Conservation (phyloP, 2,329 filamentous ascomycete genomes). For the Blastomyces gilchristii region DNA sequence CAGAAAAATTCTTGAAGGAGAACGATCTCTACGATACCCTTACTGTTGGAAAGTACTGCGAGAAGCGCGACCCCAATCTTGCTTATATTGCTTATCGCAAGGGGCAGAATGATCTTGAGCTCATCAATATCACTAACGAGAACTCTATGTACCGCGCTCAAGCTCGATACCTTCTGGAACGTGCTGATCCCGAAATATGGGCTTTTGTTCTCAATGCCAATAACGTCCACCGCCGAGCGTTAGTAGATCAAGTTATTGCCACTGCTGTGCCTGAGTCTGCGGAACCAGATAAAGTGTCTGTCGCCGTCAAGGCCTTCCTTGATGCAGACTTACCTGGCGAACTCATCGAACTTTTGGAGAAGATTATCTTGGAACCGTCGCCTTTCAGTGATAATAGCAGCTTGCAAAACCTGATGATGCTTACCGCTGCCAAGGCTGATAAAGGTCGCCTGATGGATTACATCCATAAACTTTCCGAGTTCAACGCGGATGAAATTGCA, state of each 20-base stretch:
- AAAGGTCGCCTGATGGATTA: slow-evolving; percentile 93
- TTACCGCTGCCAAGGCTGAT: slow-evolving; percentile 94
- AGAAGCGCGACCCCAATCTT: slow-evolving; percentile 94
- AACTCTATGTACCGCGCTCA: slow-evolving; percentile 99
- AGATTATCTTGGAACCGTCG: slow-evolving; percentile 99
- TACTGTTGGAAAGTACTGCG: slow-evolving; percentile 91
- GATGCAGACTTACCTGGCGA: slow-evolving; percentile 83
- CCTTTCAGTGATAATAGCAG: slow-evolving; percentile 96
- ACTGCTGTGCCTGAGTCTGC: slow-evolving; percentile 88
- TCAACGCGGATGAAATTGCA: slow-evolving; percentile 86
- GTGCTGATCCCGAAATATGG: slow-evolving; percentile 86
- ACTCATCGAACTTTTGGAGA: slow-evolving; percentile 94
- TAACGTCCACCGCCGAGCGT: slow-evolving; percentile 86
- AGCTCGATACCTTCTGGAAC: slow-evolving; percentile 84
- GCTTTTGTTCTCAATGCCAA: slow-evolving; percentile 87
- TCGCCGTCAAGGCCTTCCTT: slow-evolving; percentile 89
- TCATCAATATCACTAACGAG: slow-evolving; percentile 97
- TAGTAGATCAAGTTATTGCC: slow-evolving; percentile 92
- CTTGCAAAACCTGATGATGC: slow-evolving; percentile 89
- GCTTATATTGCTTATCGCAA: slow-evolving; percentile 93
- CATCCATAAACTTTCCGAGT: slow-evolving; percentile 80
- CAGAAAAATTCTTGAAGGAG: slow-evolving; percentile 93
- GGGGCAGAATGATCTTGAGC: slow-evolving; percentile 91
- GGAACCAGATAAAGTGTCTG: slow-evolving; percentile 87
- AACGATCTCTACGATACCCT: slow-evolving; percentile 95